Base-by-base conservation (phyloP, 495 filamentous ascomycete species). In the Lentithecium fluviatile region DNA sequence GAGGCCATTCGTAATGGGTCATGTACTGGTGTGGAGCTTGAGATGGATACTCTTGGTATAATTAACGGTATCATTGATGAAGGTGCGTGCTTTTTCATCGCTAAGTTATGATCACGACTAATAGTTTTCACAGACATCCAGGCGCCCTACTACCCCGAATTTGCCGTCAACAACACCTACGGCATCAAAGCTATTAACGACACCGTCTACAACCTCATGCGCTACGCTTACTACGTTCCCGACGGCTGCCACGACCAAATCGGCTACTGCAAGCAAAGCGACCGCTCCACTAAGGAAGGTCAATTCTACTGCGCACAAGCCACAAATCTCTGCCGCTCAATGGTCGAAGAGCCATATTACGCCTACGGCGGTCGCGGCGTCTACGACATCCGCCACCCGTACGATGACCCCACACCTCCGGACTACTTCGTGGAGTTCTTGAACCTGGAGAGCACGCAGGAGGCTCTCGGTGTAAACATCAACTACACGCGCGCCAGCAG, bases 51-150 rank as follows among this genome's bases (percentile, higher is more conserved):
- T 5, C 58, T 74, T 12, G 70, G 70, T 15, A 59, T 86, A 49
- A 65, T 90, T 51, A 92, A 93, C 69, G 89, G 87, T 38, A 90
- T 90, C 62, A 77, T 94, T 47, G 89, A 95, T 70, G 79, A 84
- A 49, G 70, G 85, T 23, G 47, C 10, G 23, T 52, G 36, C n/a
- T 15, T 19, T 36, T n/a, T 24, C 21, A 10, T 19, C n/a, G 46
- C 29, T 4, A 2, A 6, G 19, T 6, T 6, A 23, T 49, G 7
- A 3, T 38, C 15, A 6, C 36, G 2, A 52, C 24, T 17, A 56
- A 45, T 11, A 3, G 10, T 4, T 4, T 4, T 10, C 4, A 8
- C 15, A 56, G 54, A 48, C 6, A 79, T 85, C 15, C 88, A 93
- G 73, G 79, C 76, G 12, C 82, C 84, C 1, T 82, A 76, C 50